Base-by-base conservation (phyloP, 2,329 filamentous ascomycete genomes). In the Westerdykella ornata region DNA sequence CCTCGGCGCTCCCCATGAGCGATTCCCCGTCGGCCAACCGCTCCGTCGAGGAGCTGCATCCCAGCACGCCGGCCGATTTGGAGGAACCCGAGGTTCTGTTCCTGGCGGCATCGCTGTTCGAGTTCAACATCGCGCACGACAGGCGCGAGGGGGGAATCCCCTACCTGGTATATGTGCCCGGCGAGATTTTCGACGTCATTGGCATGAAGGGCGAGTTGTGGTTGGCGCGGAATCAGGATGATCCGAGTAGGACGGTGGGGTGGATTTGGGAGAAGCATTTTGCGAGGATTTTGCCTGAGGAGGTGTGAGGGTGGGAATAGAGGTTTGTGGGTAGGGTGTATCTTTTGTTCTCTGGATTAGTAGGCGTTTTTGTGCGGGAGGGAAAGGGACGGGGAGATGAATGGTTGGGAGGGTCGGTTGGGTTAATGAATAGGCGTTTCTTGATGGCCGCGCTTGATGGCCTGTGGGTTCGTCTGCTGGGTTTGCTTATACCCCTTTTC, bases 201-300 rank as follows among this genome's bases (percentile, higher is more conserved):
- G 92, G 84, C 20, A 89, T 96, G 67, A 96, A 96, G 65, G 92
- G 92, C 49, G 92, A 98, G 71, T 76, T 97, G 37, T 98, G 92
- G 92, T 80, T 98, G 43, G 92, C 92, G 39, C 88, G 88, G 66
- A 98, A 98, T 62, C 92, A 98, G 68, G 92, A 98, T 60, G 92
- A 98, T 65, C 72, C 80, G 1, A 75, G 72, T 9, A 78, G 84
- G 50, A 76, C 81, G 50, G 82, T 97, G 26, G 92, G 92, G 38
- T 98, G 92, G 92, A 95, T 98, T 57, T 98, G 92, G 92, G 94
- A 89, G 57, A 96, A 96, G 67, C 92, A 98, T 70, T 98, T 98
- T 73, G 66, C 66, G 16, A 52, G 64, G 15, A 67, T 67, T 19
- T 40, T 67, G 29, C 62, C 63, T 5, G 65, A 67, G 41, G 63